Percentiles rank a stretch among this genome's conserved stretches.
These are phyloP conservation scores for Coccomyxa sp. DNA, from an alignment of 139 green algal species.

Conservation along the genomic window DNA sequence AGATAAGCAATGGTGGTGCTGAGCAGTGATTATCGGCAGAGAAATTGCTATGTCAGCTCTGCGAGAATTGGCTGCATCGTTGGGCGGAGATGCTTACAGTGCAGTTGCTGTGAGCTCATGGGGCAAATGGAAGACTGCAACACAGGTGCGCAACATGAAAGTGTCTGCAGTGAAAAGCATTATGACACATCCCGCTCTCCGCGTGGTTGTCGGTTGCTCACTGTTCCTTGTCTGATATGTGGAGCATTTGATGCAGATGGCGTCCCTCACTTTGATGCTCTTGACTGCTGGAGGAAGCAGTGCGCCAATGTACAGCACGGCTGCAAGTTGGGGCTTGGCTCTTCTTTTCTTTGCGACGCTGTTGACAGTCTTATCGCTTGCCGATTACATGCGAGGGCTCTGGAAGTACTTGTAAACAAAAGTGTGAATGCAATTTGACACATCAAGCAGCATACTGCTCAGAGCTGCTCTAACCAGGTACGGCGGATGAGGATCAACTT, in stretches of 20 bases:
- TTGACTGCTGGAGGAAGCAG: neutral
- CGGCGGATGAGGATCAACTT: no score
- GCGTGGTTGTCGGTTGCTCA: neutral
- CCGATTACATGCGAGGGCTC: slow-evolving; percentile 31
- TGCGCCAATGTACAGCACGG: slow-evolving; percentile 5
- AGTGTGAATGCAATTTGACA: neutral
- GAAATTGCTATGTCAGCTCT: slow-evolving; percentile 93
- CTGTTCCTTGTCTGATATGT: neutral
- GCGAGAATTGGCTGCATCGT: slow-evolving; percentile 84
- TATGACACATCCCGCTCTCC: neutral
- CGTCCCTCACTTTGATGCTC: slow-evolving; percentile 12
- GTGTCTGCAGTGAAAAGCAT: neutral
- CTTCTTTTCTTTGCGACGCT: slow-evolving; percentile 65
- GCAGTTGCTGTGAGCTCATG: slow-evolving; percentile 52
- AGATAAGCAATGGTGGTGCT: neutral
- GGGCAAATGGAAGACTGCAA: slow-evolving; percentile 62
- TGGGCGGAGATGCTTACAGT: slow-evolving; percentile 58
- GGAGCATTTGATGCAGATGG: slow-evolving; percentile 12
- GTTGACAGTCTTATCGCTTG: slow-evolving; percentile 51
- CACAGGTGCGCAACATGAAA: slow-evolving; percentile 2
- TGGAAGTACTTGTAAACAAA: slow-evolving; percentile 19
- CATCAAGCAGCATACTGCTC: neutral
- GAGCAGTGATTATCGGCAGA: slow-evolving; percentile 70
- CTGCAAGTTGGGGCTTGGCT: slow-evolving; percentile 33
- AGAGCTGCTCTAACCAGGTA: neutral